Evolutionary conservation across 306 rosid species (phyloP).

Genomic region (Acacia confusa): DNA sequence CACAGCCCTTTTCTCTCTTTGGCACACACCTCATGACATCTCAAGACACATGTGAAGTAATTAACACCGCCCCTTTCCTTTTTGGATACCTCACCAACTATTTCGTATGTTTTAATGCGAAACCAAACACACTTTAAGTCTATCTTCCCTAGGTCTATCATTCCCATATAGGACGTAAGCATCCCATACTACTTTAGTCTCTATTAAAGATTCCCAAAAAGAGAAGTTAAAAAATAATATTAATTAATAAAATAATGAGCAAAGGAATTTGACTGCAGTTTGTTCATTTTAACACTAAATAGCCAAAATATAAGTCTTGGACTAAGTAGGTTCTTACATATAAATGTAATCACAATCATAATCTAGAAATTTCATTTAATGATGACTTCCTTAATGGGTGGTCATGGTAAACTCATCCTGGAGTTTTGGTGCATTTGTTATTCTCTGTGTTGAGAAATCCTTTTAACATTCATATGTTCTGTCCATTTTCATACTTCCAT

Average conservation of each 20-base stretch:
- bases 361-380: slow-evolving; percentile 4
- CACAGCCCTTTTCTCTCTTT: not conserved
- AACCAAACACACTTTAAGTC: not conserved
- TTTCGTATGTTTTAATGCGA: not conserved
- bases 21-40: not conserved
- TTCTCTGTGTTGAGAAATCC: slow-evolving; percentile 1
- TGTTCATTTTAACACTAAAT: slow-evolving; percentile 28
- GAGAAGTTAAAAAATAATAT: not conserved
- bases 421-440: not conserved
- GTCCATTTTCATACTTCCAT: not conserved
- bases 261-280: slow-evolving; percentile 8
- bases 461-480: not conserved
- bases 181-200: not conserved
- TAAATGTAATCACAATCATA: slow-evolving; percentile 13
- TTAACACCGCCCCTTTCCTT: no score
- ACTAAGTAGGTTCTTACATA: slow-evolving; percentile 8
- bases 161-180: not conserved
- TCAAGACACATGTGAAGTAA: not conserved
- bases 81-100: not conserved
- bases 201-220: not conserved
- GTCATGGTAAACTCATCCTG: slow-evolving; percentile 19
- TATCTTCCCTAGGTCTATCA: not conserved
- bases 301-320: slow-evolving; percentile 23
- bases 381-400: slow-evolving; percentile 20
- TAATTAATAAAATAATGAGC: not conserved